Evolutionary conservation across 75 land plant species (phyloP), one percentile per base, ranked within the genome.

Genomic region (Gnetum montanum): DNA sequence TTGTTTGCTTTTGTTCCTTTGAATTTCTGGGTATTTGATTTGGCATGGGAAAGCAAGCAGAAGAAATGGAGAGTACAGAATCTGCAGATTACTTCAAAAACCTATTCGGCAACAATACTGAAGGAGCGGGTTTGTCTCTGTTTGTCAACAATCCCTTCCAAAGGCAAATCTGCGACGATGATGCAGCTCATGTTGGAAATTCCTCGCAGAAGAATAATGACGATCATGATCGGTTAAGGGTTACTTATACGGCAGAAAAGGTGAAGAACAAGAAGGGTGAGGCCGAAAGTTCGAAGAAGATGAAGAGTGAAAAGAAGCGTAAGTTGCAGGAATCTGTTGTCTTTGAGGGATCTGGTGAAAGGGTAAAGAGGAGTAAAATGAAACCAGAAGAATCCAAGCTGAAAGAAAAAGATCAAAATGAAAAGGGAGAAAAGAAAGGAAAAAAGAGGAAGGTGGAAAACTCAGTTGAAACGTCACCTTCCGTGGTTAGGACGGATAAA

Each of bases 41-140:
- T 2, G 12, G 34, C 4, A 53, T 53, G 55, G 55, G 55, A 36
- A 53, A 41, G 16, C n/a, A n/a, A n/a, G n/a, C n/a, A n/a, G n/a
- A 41, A 41, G 55, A 29, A 36, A 30, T n/a, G 3, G 55, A 33
- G 37, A 18, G 34, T 18, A 30, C 4, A 20, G 8, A 3, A 20
- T 10, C 20, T 18, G 1, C 8, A 1, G 37, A 53, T 25, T 33
- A 53, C 29, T 53, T 53, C 29, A 53, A 34, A 33, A 53, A 0
- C 3, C 37, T 34, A 0, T 53, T 53, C 34, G 37, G 55, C 19
- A 53, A 34, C 13, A 4, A 31, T 10, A 1, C 26, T 20, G 22
- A 33, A 53, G 37, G 55, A 22, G n/a, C n/a, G n/a, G 55, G 25
- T 25, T 11, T 33, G 35, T 16, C 22, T 18, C 34, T 53, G 36